phyloP scores from a whole-genome alignment of 257 asterid species.

The Galeopsis tetrahit region DNA sequence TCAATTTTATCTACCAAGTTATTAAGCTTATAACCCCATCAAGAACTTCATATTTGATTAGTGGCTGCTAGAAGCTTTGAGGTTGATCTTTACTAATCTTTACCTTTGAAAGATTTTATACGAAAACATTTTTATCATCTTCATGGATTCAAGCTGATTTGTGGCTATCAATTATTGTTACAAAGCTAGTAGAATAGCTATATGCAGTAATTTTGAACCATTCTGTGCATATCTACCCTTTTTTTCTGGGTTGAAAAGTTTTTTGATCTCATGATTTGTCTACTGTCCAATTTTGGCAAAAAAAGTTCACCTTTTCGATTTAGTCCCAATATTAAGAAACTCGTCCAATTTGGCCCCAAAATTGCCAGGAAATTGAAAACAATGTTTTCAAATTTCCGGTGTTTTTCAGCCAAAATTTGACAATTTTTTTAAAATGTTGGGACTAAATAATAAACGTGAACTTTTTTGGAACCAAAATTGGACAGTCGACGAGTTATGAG shows the following conservation, averaged over 20 bases:
- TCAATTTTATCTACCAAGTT: background rate
- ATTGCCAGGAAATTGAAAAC: background rate
- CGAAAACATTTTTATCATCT: background rate
- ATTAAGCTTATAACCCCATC: background rate
- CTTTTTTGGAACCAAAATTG: background rate
- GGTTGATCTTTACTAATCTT: constrained; percentile 7
- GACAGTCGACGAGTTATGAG: too few species aligned
- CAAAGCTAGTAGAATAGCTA: constrained; percentile 3
- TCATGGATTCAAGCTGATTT: background rate
- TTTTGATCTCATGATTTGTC: background rate
- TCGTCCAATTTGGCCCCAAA: background rate
- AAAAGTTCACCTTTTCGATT: background rate
- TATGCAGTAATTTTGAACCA: background rate
- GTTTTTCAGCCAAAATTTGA: background rate
- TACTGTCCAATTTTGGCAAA: too few species aligned
- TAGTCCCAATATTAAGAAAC: background rate
- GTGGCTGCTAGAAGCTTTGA: background rate
- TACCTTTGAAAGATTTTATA: constrained; percentile 2
- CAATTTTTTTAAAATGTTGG: background rate
- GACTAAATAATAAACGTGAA: background rate
- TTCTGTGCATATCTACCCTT: background rate
- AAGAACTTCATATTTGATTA: background rate
- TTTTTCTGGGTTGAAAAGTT: background rate
- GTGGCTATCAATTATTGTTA: background rate
- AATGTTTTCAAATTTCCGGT: background rate